Evolutionary conservation across 2,329 filamentous ascomycete species (phyloP).

Genomic region (Epicoccum sorghinum): DNA sequence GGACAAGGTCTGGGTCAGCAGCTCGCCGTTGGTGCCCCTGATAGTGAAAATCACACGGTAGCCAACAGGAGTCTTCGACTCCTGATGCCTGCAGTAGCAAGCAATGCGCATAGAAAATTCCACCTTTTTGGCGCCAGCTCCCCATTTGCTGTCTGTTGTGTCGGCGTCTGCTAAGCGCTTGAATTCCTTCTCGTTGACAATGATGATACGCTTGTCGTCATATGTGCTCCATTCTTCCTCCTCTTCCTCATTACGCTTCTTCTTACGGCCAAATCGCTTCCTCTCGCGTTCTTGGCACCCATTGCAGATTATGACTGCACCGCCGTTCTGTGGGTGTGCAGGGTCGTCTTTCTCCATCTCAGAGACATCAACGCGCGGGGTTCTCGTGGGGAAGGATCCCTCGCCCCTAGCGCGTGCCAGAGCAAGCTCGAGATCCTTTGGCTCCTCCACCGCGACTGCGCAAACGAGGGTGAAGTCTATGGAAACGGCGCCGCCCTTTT

Average conservation of each 20-base stretch:
- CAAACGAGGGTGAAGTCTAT: constrained; percentile 68
- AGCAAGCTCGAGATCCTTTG: constrained; percentile 69
- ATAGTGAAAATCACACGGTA: constrained; percentile 95
- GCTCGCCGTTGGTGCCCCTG: constrained; percentile 76
- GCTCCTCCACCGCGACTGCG: constrained; percentile 86
- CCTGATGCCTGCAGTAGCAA: constrained; percentile 94
- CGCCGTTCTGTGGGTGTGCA: constrained; percentile 80
- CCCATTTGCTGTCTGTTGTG: constrained; percentile 23
- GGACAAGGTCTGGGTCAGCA: constrained; percentile 79
- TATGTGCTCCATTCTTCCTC: constrained; percentile 76
- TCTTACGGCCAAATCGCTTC: constrained; percentile 90
- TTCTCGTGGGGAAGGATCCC: constrained; percentile 46
- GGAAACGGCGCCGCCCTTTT: constrained; percentile 59
- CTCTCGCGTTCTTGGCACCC: constrained; percentile 92
- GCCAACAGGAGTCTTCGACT: constrained; percentile 77
- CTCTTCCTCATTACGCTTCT: constrained; percentile 86
- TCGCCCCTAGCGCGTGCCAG: constrained; percentile 63
- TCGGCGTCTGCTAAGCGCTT: constrained; percentile 42
- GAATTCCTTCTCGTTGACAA: constrained; percentile 48
- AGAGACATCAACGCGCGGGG: constrained; percentile 48
- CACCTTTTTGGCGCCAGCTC: constrained; percentile 68
- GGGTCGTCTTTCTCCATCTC: constrained; percentile 64
- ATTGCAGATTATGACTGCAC: constrained; percentile 88
- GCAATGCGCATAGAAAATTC: constrained; percentile 93
- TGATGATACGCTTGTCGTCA: constrained; percentile 52